Conservation (phyloP, 1,284 basidiomycete genomes). For the Clitocybe nebularis region DNA sequence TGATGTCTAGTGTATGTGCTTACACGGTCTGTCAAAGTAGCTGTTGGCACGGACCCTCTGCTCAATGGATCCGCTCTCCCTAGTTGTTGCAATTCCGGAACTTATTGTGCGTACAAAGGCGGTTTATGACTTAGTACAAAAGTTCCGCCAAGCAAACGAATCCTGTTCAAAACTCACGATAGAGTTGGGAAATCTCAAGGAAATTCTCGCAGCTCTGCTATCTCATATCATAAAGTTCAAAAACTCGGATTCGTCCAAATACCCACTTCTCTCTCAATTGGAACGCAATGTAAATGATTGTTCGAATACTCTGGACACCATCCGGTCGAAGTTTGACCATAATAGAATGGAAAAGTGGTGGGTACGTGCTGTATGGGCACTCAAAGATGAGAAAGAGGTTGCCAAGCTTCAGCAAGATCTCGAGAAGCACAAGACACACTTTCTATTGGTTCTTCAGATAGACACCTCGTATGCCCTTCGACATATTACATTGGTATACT, state of each 20-base stretch:
- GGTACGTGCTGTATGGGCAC: neutral
- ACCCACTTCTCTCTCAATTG: neutral
- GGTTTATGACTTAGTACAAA: neutral
- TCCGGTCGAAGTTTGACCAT: neutral
- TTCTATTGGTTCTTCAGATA: neutral
- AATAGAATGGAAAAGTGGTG: neutral
- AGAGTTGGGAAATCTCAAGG: neutral
- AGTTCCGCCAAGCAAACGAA: neutral
- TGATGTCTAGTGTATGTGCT: too few relatives aligned
- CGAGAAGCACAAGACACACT: neutral
- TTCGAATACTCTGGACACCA: neutral
- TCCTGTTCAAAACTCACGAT: neutral
- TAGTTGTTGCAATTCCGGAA: neutral
- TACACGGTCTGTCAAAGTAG: neutral
- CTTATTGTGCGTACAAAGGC: neutral
- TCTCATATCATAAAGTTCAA: neutral
- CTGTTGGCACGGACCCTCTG: neutral
- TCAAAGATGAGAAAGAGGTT: neutral
- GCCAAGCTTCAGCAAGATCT: neutral
- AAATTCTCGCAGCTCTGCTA: neutral
- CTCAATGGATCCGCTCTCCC: neutral
- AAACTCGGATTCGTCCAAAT: neutral
- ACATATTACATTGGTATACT: neutral
- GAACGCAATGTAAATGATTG: neutral
- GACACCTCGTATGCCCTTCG: neutral